phyloP scores from a whole-genome alignment of 164 flowering plant species.

The Umbellularia californica region DNA sequence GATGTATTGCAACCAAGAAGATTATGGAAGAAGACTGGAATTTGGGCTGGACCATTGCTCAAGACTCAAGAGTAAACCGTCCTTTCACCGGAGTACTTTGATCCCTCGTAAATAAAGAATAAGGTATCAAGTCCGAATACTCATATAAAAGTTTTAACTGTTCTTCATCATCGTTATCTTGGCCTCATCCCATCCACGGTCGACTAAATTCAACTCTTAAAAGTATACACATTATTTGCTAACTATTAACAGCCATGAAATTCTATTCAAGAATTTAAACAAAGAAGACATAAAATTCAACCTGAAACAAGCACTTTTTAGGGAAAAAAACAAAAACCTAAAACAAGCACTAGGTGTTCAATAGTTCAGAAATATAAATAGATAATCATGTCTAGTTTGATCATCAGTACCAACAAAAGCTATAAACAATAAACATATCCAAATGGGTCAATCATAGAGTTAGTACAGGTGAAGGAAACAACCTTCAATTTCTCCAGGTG shows the following conservation, averaged over 20 bases:
- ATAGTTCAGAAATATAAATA: no score
- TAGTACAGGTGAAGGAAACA: not conserved
- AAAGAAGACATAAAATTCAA: not conserved
- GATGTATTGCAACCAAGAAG: no score
- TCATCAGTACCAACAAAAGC: not conserved
- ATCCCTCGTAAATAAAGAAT: no score
- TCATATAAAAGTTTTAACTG: no score
- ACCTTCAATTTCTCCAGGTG: constrained; percentile 52
- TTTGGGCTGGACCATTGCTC: no score
- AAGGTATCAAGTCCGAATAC: no score
- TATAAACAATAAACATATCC: not conserved
- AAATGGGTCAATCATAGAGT: not conserved
- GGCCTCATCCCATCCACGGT: not conserved
- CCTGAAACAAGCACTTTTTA: not conserved
- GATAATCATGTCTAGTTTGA: not conserved
- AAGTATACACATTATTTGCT: no score
- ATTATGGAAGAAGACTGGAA: no score
- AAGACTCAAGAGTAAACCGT: no score
- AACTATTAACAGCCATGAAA: not conserved
- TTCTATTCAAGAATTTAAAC: not conserved
- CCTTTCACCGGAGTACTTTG: no score
- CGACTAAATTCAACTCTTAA: no score
- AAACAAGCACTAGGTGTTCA: not conserved
- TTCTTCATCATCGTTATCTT: no score
- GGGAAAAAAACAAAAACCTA: not conserved